Evolutionary conservation across 225 moss, liverwort and hornwort genomes (phyloP), one percentile per base, ranked within the genome.

Genomic region (Physcomitrellopsis africana): DNA sequence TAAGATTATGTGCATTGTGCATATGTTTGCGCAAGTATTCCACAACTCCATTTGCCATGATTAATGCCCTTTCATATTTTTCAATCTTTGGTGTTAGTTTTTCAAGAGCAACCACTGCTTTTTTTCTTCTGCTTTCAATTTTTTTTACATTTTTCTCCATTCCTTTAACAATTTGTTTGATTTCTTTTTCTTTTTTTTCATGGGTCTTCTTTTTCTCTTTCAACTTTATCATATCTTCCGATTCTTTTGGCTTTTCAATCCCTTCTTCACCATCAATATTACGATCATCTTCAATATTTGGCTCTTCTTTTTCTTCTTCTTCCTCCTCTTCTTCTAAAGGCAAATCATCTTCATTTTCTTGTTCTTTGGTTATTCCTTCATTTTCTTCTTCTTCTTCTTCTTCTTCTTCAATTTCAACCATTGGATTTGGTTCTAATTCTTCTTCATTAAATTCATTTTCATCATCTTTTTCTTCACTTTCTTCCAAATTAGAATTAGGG

Each of bases 401-500:
- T 22, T 82, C 80, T 20, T 66, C 65, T 15, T 86, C 79, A 20
- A 76, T 79, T 56, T 81, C 79, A 0, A 0, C 70, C 79, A 79
- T 65, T 13, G 75, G 79, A 70, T 89, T 89, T 43, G 76, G 86
- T 79, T 82, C 86, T 72, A 86, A 68, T 42, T 89, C 81, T n/a
- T 67, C 46, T 0, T 89, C 72, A 0, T 77, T 56, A 0, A 83
- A 80, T 57, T 79, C 79, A 3, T 80, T 62, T 3, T 80, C 58
- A 1, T 72, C 82, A 15, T 77, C 82, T 17, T 32, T 51, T 9
- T 48, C 77, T 26, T 75, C 69, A 0, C 11, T 70, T 44, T 65
- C 82, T 60, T 58, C 75, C 8, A 56, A 20, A 3, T 22, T 3
- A 6, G 3, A 9, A 18, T 8, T 16, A 8, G 51, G 76, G 9